phyloP scores from a whole-genome alignment of 1,284 basidiomycete genomes.

The Somion occarium region DNA sequence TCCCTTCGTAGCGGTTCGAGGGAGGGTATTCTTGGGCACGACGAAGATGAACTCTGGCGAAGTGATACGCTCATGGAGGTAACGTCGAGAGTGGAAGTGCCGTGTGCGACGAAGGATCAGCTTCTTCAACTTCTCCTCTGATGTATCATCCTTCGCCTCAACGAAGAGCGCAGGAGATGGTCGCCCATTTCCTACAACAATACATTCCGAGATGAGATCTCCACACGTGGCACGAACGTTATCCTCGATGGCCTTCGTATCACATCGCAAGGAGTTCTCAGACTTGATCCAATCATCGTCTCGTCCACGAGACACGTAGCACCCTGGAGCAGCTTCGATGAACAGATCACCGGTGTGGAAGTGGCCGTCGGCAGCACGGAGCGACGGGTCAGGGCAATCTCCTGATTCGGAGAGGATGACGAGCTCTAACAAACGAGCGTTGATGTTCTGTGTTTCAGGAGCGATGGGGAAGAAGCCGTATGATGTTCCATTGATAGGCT shows the following conservation, averaged over 20 bases:
- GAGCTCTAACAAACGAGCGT: slow-evolving; percentile 53
- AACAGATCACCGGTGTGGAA: slow-evolving; percentile 74
- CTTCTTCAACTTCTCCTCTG: slow-evolving; percentile 45
- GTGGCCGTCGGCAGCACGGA: slow-evolving; percentile 55
- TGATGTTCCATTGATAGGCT: slow-evolving; percentile 46
- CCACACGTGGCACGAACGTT: slow-evolving; percentile 53
- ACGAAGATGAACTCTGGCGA: slow-evolving; percentile 49
- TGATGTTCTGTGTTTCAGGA: slow-evolving; percentile 36
- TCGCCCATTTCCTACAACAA: slow-evolving; percentile 61
- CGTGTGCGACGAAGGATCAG: slow-evolving; percentile 62
- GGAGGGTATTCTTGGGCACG: slow-evolving; percentile 52
- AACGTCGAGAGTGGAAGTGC: slow-evolving; percentile 57
- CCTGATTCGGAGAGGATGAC: slow-evolving; percentile 57
- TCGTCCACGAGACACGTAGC: slow-evolving; percentile 58
- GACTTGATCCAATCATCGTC: slow-evolving; percentile 80
- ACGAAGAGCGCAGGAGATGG: slow-evolving; percentile 65
- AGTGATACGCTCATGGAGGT: slow-evolving; percentile 63
- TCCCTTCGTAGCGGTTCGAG: slow-evolving; percentile 67
- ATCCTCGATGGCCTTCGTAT: slow-evolving; percentile 73
- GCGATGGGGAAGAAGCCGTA: slow-evolving; percentile 58
- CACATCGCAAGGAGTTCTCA: slow-evolving; percentile 66
- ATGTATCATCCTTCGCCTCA: slow-evolving; percentile 35
- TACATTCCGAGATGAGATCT: slow-evolving; percentile 51
- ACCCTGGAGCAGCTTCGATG: slow-evolving; percentile 47
- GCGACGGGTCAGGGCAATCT: slow-evolving; percentile 59